These are phyloP conservation scores for Phanerochaete sordida DNA, from an alignment of 768 basidiomycete species.

Conservation along the genomic window DNA sequence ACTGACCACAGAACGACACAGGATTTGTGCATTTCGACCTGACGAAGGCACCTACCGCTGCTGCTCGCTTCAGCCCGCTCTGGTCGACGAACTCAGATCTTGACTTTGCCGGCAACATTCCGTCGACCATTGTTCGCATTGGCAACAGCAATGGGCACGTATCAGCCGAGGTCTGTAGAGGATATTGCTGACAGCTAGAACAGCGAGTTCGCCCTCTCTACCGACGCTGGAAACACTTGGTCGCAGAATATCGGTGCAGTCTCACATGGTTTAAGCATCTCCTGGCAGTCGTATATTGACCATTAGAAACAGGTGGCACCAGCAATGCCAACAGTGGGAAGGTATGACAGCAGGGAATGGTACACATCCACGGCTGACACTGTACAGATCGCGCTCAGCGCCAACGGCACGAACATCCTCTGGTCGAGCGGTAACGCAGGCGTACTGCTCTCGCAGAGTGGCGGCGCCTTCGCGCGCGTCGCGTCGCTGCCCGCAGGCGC, in stretches of 20 bases:
- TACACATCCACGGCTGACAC: too few relatives aligned
- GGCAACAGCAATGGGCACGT: conserved; percentile 41
- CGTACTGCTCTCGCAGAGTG: conserved; percentile 50
- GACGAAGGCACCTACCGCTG: conserved; percentile 35
- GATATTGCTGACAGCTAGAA: neutral
- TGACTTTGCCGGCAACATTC: conserved; percentile 51
- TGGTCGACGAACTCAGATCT: conserved; percentile 46
- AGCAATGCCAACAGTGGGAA: conserved; percentile 34
- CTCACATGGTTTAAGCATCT: neutral
- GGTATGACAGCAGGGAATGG: too few relatives aligned
- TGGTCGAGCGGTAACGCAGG: conserved; percentile 51
- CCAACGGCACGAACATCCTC: conserved; percentile 53
- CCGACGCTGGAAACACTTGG: conserved; percentile 53
- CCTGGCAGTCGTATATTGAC: neutral
- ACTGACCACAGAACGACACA: conserved; percentile 12
- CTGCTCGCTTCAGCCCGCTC: conserved; percentile 33
- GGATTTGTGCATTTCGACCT: conserved; percentile 48
- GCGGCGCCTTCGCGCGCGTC: conserved; percentile 46
- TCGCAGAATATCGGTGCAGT: conserved; percentile 45
- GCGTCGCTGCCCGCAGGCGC: conserved; percentile 48
- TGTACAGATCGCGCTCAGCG: conserved; percentile 38
- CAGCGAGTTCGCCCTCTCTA: conserved; percentile 56
- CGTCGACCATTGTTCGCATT: conserved; percentile 47
- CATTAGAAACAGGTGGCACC: conserved; percentile 29
- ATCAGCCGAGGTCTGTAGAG: neutral